These are phyloP conservation scores for Fusarium sp. DNA, from an alignment of 2,329 filamentous ascomycete species.

Conservation along the genomic window DNA sequence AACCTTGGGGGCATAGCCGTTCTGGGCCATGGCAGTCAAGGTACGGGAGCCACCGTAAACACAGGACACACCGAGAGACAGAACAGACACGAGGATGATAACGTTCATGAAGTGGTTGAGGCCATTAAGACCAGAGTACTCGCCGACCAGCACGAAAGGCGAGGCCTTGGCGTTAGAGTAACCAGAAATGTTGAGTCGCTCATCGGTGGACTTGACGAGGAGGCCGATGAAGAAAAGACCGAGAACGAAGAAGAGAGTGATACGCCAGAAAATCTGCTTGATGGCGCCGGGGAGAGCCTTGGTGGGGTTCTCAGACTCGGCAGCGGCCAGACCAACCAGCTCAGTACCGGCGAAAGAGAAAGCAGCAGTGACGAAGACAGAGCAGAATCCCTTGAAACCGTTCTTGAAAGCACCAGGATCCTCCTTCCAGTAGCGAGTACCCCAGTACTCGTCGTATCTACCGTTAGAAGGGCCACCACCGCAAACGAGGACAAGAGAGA, in stretches of 20 bases:
- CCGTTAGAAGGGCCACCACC: conserved; percentile 65
- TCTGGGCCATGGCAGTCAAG: conserved; percentile 64
- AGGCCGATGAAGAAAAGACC: conserved; percentile 62
- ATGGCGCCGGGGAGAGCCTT: conserved; percentile 81
- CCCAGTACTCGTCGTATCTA: conserved; percentile 56
- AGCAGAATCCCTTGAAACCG: conserved; percentile 77
- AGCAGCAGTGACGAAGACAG: conserved; percentile 76
- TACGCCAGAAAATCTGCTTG: conserved; percentile 75
- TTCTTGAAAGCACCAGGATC: conserved; percentile 68
- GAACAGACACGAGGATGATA: conserved; percentile 64
- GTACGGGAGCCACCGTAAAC: conserved; percentile 68
- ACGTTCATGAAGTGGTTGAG: conserved; percentile 65
- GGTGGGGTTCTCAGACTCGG: conserved; percentile 74
- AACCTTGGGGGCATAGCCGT: conserved; percentile 64
- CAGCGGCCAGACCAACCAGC: conserved; percentile 75
- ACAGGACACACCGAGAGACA: conserved; percentile 65
- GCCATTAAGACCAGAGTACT: conserved; percentile 60
- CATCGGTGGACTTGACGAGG: conserved; percentile 55
- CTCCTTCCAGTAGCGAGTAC: conserved; percentile 50
- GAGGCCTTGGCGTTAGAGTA: conserved; percentile 52
- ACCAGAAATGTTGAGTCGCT: conserved; percentile 53
- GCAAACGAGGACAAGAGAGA: conserved; percentile 66
- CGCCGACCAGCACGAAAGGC: conserved; percentile 63
- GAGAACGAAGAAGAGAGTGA: conserved; percentile 62
- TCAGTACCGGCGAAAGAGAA: conserved; percentile 77